Evolutionary conservation across 2,329 filamentous ascomycete species (phyloP).

Genomic region (Colletotrichum spinosum): DNA sequence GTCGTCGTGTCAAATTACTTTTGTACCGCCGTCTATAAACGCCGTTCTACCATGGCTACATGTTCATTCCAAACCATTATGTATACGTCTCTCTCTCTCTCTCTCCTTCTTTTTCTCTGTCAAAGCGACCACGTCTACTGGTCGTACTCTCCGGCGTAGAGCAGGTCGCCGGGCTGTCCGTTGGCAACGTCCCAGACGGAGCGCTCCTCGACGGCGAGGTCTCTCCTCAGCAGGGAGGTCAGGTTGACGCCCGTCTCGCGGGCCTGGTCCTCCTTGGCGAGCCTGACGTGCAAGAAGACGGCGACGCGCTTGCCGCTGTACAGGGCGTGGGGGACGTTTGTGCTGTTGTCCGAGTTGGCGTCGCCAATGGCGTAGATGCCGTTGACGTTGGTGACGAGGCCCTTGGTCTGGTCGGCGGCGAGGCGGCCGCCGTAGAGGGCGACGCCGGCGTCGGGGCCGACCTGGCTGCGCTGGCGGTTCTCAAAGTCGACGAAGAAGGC

Average conservation of each 20-base stretch:
- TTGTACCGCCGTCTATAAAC: conserved; percentile 10
- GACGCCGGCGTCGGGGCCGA: conserved; percentile 62
- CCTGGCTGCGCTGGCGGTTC: conserved; percentile 57
- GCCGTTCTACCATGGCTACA: neutral
- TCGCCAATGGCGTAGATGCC: conserved; percentile 71
- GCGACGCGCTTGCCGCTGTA: conserved; percentile 69
- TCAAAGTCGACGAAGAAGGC: conserved; percentile 65
- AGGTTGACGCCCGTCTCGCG: conserved; percentile 45
- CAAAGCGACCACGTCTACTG: conserved; percentile 1
- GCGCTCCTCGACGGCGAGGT: conserved; percentile 50
- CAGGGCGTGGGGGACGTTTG: conserved; percentile 71
- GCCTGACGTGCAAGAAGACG: conserved; percentile 64
- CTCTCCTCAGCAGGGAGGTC: conserved; percentile 39
- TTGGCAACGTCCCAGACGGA: conserved; percentile 61
- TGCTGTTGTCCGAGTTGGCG: conserved; percentile 68
- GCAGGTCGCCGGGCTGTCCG: conserved; percentile 52
- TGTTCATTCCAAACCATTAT: neutral
- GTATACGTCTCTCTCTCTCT: too few species aligned
- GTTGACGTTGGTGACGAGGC: conserved; percentile 61
- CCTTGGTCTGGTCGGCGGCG: conserved; percentile 52
- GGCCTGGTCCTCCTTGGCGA: conserved; percentile 54
- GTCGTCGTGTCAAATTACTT: neutral
- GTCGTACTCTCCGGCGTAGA: conserved; percentile 58
- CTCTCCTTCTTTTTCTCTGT: too few species aligned
- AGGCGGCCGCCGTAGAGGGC: conserved; percentile 57